phyloP scores from a whole-genome alignment of 2,329 filamentous ascomycete species.

The Chaetomiaceae sp. region DNA sequence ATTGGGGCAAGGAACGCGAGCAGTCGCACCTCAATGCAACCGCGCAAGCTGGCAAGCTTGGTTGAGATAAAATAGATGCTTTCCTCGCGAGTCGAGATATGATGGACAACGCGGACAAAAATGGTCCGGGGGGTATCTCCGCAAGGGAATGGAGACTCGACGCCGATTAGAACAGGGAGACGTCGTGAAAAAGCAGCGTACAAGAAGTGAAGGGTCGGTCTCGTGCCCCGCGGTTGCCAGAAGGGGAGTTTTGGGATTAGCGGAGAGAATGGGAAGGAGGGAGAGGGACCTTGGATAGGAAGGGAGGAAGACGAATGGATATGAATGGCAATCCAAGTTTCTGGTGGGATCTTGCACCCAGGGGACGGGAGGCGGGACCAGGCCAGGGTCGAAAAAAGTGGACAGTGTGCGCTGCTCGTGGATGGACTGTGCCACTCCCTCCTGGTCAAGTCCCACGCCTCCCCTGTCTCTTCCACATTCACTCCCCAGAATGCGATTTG shows the following conservation, averaged over 20 bases:
- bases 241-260: constrained; percentile 11
- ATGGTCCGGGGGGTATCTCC: constrained; percentile 11
- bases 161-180: constrained; percentile 17
- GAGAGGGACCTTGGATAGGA: constrained; percentile 7
- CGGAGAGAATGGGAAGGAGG: constrained; percentile 15
- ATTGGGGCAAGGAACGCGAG: too few species aligned
- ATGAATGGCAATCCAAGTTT: constrained; percentile 25
- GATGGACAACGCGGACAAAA: too few species aligned
- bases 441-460: neutral
- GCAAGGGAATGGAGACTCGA: constrained; percentile 20
- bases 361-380: constrained; percentile 19
- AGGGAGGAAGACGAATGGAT: constrained; percentile 15
- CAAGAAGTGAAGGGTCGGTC: constrained; percentile 18
- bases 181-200: constrained; percentile 6
- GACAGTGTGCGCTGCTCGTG: neutral
- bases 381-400: constrained; percentile 15
- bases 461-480: neutral
- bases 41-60: too few species aligned
- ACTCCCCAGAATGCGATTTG: neutral
- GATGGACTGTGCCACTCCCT: neutral
- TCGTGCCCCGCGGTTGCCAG: constrained; percentile 13
- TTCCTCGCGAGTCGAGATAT: too few species aligned
- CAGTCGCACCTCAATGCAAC: too few species aligned
- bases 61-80: too few species aligned
- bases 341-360: constrained; percentile 19